Base-by-base conservation (phyloP, 2,329 filamentous ascomycete genomes). In the Ustulina deusta region DNA sequence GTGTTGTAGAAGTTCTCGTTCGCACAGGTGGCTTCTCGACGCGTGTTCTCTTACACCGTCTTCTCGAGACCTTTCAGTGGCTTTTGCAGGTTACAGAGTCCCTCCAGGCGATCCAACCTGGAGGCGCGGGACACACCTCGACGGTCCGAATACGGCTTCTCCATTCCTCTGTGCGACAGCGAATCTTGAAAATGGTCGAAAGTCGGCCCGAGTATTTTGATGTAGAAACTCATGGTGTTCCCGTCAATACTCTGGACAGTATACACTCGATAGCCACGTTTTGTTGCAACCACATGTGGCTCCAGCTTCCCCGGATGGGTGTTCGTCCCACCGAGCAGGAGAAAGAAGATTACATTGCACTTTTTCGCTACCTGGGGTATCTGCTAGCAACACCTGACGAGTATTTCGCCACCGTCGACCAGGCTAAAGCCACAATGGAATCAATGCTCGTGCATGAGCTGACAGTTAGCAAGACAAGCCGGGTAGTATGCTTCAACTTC, bases 1-100 rank as follows among this genome's bases (percentile, higher is more conserved):
- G 89, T 22, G 85, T 91, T 0, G 88, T 90, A 0, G 90, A 91
- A 74, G 89, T 88, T 0, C 79, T 92, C 2, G 84, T 87, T 2
- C 81, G 89, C n/a, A 91, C 90, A 1, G 89, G 89, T 11, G 89
- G 90, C 0, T 91, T 91, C 74, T 86, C 85, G 1, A 85, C 86
- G 0, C 86, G 87, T 65, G 85, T 90, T 0, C 85, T 89, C 2
- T 81, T 86, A 48, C 83, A 85, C 34, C 80, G 90, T 56, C 78
- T 91, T 3, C 86, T 90, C 59, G 79, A 81, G 58, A 81, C 80
- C 0, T 78, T 78, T 40, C 79, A 81, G 67, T 74, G 76, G 20
- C 63, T 79, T 2, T 81, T 91, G 0, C 87, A 91, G 71, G 89
- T 88, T 65, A 91, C 88, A 2, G 80, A 83, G 48, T 87, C 84